Evolutionary conservation across 2,329 filamentous ascomycete genomes (phyloP).

Genomic region (Cytospora leucostoma): DNA sequence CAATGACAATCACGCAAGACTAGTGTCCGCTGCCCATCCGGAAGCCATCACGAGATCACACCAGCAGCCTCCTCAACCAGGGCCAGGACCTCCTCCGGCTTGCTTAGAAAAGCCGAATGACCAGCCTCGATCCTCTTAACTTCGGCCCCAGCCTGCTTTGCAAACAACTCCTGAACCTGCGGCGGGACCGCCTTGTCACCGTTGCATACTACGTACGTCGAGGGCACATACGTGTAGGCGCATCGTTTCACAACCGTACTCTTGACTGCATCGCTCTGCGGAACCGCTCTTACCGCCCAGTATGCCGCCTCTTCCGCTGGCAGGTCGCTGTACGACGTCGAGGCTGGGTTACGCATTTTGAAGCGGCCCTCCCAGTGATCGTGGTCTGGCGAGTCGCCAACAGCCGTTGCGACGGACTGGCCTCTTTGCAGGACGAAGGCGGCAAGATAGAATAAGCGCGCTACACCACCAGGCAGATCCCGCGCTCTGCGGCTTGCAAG

Average conservation of each 20-base stretch:
- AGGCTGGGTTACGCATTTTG: slow-evolving; percentile 17
- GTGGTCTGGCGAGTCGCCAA: slow-evolving; percentile 1
- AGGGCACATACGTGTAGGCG: slow-evolving; percentile 29
- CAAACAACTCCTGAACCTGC: slow-evolving; percentile 14
- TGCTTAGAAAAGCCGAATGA: slow-evolving; percentile 5
- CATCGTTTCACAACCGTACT: slow-evolving; percentile 24
- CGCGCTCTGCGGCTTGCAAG: slow-evolving; percentile 19
- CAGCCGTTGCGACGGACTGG: slow-evolving; percentile 27
- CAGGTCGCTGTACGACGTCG: slow-evolving; percentile 30
- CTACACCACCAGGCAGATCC: slow-evolving; percentile 28
- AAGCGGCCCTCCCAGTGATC: slow-evolving; percentile 25
- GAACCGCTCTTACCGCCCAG: slow-evolving; percentile 26
- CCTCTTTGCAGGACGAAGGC: slow-evolving; percentile 31
- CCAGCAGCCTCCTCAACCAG: not conserved
- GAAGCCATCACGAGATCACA: not conserved
- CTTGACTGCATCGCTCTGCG: slow-evolving; percentile 25
- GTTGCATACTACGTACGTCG: slow-evolving; percentile 30
- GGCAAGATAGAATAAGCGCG: slow-evolving; percentile 29
- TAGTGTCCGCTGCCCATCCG: not conserved
- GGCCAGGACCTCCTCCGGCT: not conserved
- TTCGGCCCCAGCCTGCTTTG: not conserved
- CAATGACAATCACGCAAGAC: not conserved
- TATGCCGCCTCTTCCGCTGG: slow-evolving; percentile 26
- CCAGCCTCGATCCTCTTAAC: slow-evolving; percentile 1
- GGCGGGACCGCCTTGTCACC: slow-evolving; percentile 27